Percentiles rank a stretch among this genome's conserved stretches.
Evolutionary conservation across 208 protist species (phyloP).

Genomic region (Leishmania aethiopica): DNA sequence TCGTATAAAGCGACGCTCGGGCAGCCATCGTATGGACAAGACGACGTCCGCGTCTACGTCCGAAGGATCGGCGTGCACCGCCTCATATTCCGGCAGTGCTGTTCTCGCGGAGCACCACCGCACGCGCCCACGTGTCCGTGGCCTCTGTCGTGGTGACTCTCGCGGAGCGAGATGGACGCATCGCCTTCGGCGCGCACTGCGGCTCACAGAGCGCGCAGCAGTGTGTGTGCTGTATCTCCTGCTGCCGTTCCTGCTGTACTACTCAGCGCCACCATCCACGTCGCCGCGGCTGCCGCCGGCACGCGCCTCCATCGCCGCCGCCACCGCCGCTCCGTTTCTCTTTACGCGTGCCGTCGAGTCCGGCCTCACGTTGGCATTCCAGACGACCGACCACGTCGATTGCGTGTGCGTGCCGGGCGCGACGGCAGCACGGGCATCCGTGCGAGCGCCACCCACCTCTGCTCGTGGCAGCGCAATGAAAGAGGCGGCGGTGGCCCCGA

Average conservation of each 20-base stretch:
- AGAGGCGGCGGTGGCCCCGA: background rate
- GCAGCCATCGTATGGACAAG: too few species aligned
- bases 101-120: background rate
- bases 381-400: background rate
- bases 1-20: too few species aligned
- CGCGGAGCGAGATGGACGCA: background rate
- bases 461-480: background rate
- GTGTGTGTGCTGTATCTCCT: background rate
- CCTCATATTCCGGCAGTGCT: background rate
- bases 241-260: background rate
- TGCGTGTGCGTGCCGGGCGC: background rate
- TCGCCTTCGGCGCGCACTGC: background rate
- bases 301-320: background rate
- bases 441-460: background rate
- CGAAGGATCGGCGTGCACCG: background rate
- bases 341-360: background rate
- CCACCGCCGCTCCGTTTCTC: background rate
- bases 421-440: background rate
- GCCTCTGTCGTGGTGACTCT: background rate
- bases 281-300: background rate
- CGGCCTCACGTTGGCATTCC: background rate
- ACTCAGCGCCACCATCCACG: background rate
- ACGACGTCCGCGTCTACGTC: background rate
- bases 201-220: background rate
- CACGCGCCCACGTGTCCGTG: background rate